Evolutionary conservation across 2,329 filamentous ascomycete species (phyloP), one percentile per base, ranked within the genome.

Genomic region (Fusarium scirpi): DNA sequence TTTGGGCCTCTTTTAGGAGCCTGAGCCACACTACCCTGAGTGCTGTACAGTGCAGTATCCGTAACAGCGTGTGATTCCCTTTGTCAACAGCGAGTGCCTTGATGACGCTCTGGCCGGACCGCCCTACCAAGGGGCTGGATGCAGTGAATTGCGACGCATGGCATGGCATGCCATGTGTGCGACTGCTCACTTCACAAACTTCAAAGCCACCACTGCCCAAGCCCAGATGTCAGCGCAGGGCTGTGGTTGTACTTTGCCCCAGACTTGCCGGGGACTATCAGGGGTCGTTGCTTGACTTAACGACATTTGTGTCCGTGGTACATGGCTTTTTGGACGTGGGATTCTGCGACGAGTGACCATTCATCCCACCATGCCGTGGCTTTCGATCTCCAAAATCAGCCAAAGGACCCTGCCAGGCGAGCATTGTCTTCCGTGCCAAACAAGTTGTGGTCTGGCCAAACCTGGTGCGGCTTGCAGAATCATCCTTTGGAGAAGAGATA

Each of bases 401-500:
- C 65, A 73, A 63, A 68, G 32, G 54, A 62, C 63, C 68, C 62
- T 73, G 72, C 58, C 62, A 54, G 60, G 56, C 55, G 46, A 60
- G 53, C 62, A 29, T 43, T 47, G 55, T 65, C 46, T n/a, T 60
- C 62, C 62, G 46, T 47, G 46, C 20, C 30, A 52, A 65, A 30
- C 22, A 59, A 65, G 53, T 34, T 65, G 29, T 65, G 62, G 32
- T 41, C 41, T 60, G 45, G 61, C 45, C 69, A 53, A 38, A 24
- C 32, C 44, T 62, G 56, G 38, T 38, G 67, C 62, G 70, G 66
- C 71, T 49, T 68, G 73, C 70, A 74, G 65, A 69, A 59, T 63
- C 70, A 73, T 74, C 58, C 47, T 72, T 51, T 56, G 46, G 54
- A 65, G 74, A 76, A 66, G 74, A 75, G 65, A 75, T 69, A 75